Conservation (phyloP, 2,329 filamentous ascomycete species). For the Chalara sp. region DNA sequence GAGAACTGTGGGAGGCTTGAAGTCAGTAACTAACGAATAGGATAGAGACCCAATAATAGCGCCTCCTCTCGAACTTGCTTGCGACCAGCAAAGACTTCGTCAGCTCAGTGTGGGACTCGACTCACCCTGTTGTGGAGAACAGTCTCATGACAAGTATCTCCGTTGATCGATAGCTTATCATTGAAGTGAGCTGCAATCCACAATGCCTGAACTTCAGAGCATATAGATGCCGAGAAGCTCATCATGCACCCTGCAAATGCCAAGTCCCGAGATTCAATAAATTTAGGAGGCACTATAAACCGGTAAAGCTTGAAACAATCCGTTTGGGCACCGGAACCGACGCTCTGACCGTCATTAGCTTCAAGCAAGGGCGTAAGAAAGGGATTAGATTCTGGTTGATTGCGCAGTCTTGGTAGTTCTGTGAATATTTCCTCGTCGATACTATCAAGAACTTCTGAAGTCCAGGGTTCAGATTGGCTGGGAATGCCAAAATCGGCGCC, state of each 20-base stretch:
- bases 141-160: conserved; percentile 45
- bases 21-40: too few species aligned
- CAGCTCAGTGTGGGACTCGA: too few species aligned
- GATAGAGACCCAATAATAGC: too few species aligned
- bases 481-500: conserved; percentile 43
- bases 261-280: conserved; percentile 34
- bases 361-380: conserved; percentile 37
- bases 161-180: conserved; percentile 32
- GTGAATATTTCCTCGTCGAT: conserved; percentile 48
- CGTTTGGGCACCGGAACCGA: conserved; percentile 13
- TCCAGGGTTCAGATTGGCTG: conserved; percentile 29
- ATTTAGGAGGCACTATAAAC: conserved; percentile 39
- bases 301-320: conserved; percentile 35
- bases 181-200: conserved; percentile 63
- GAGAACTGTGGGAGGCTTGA: conserved; percentile 40
- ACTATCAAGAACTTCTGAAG: conserved; percentile 30
- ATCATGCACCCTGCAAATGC: conserved; percentile 39
- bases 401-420: conserved; percentile 44
- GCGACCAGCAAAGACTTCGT: too few species aligned
- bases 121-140: conserved; percentile 50
- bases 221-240: conserved; percentile 36
- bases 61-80: too few species aligned
- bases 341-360: neutral
- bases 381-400: conserved; percentile 43
- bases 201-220: conserved; percentile 44